phyloP scores from a whole-genome alignment of 257 asterid genomes.

The Jacaranda copaia region DNA sequence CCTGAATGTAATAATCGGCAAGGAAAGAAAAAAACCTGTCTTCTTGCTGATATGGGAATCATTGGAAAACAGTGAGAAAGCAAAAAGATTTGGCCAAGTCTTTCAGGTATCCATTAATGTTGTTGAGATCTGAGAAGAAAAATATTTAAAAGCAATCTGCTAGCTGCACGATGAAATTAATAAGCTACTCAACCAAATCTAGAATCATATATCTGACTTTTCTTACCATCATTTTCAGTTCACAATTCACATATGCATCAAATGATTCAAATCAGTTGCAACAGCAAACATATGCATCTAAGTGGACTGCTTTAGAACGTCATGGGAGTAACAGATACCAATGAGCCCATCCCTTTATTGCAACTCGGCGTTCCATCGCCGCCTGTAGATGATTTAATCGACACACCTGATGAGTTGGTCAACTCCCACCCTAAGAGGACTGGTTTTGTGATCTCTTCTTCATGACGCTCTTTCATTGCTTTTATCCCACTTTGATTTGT shows the following conservation, averaged over 20 bases:
- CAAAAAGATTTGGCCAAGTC: no score
- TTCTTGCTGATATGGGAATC: no score
- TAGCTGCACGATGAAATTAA: no score
- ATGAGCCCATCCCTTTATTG: slow-evolving; percentile 52
- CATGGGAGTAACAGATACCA: slow-evolving; percentile 32
- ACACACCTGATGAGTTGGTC: slow-evolving; percentile 36
- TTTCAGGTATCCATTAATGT: no score
- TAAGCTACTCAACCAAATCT: neutral
- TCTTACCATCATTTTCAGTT: slow-evolving; percentile 9
- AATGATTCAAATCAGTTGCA: neutral
- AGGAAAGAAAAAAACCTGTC: no score
- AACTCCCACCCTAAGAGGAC: slow-evolving; percentile 46
- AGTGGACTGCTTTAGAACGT: neutral
- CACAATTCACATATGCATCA: neutral
- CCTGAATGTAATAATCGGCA: no score
- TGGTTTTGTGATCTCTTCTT: slow-evolving; percentile 34
- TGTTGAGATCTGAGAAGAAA: no score
- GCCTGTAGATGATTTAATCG: slow-evolving; percentile 9
- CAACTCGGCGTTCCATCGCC: slow-evolving; percentile 35
- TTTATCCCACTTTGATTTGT: no score
- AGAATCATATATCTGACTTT: neutral
- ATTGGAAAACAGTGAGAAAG: no score
- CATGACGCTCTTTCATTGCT: neutral
- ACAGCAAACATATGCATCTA: slow-evolving; percentile 1
- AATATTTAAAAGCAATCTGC: no score